A percentile compares a stretch with the other conserved stretches of the same genome.
Evolutionary conservation across 2,329 filamentous ascomycete genomes (phyloP).

Genomic region (Pseudogymnoascus verrucosus): DNA sequence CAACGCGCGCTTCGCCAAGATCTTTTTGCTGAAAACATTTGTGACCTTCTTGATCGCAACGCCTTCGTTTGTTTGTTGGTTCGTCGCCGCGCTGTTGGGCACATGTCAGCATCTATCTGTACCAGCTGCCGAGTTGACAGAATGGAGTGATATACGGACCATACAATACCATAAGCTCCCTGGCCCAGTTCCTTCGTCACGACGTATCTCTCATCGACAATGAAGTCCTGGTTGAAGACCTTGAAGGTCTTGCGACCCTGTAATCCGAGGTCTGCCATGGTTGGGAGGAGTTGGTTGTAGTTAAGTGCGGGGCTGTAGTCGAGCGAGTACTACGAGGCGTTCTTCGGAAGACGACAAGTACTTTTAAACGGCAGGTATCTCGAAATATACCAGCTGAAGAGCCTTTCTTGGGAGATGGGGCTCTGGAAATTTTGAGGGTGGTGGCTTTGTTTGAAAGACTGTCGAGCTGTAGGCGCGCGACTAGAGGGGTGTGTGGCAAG

Average conservation of each 20-base stretch:
- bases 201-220: conserved; percentile 95
- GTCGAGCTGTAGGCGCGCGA: conserved; percentile 7
- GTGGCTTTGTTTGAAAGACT: conserved; percentile 3
- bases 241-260: conserved; percentile 85
- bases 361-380: conserved; percentile 6
- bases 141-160: conserved; percentile 48
- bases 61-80: conserved; percentile 51
- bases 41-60: conserved; percentile 99
- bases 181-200: conserved; percentile 98
- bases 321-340: background rate
- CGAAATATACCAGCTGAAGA: background rate
- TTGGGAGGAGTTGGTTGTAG: conserved; percentile 13
- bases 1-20: conserved; percentile 92
- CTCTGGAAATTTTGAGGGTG: conserved; percentile 4
- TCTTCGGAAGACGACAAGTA: background rate
- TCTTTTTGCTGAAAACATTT: conserved; percentile 99
- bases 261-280: conserved; percentile 25
- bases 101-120: conserved; percentile 7
- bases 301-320: conserved; percentile 1
- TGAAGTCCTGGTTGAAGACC: conserved; percentile 99
- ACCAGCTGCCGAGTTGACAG: background rate
- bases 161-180: conserved; percentile 97
- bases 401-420: background rate
- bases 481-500: conserved; percentile 8
- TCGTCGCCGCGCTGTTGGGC: background rate